Evolutionary conservation across 2,329 filamentous ascomycete genomes (phyloP).

Genomic region (Fusarium hostae): DNA sequence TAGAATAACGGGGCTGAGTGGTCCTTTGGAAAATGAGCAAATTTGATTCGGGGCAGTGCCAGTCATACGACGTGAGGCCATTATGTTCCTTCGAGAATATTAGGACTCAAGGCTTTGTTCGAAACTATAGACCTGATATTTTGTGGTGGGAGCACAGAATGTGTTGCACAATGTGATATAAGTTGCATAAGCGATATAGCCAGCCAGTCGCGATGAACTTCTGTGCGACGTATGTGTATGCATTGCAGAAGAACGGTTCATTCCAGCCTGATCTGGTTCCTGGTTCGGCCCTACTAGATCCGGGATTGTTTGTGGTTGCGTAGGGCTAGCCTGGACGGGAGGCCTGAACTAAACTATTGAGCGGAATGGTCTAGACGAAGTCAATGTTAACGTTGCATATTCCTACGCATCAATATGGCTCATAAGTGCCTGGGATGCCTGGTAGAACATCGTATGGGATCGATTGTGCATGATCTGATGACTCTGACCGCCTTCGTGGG

Average conservation of each 20-base stretch:
- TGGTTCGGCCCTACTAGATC: not conserved
- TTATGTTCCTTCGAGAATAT: not conserved
- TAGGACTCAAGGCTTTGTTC: not conserved
- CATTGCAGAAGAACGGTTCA: not conserved
- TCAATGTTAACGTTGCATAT: not conserved
- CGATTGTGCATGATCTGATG: not conserved
- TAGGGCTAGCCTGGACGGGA: not conserved
- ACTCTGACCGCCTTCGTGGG: not conserved
- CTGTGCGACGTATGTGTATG: not conserved
- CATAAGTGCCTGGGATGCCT: not conserved
- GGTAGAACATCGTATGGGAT: not conserved
- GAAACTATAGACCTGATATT: not conserved
- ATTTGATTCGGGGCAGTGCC: slow-evolving; percentile 5
- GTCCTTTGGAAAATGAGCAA: slow-evolving; percentile 12
- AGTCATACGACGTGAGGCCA: slow-evolving; percentile 5
- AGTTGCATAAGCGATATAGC: not conserved
- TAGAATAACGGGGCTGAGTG: slow-evolving; percentile 9
- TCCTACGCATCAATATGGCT: not conserved
- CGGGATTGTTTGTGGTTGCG: not conserved
- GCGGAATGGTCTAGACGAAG: not conserved
- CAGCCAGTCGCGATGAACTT: not conserved
- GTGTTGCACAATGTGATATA: not conserved
- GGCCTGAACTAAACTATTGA: not conserved
- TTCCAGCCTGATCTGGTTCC: not conserved
- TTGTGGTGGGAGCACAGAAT: not conserved